phyloP scores from a whole-genome alignment of 208 protist species.

The Leishmania amazonensis region DNA sequence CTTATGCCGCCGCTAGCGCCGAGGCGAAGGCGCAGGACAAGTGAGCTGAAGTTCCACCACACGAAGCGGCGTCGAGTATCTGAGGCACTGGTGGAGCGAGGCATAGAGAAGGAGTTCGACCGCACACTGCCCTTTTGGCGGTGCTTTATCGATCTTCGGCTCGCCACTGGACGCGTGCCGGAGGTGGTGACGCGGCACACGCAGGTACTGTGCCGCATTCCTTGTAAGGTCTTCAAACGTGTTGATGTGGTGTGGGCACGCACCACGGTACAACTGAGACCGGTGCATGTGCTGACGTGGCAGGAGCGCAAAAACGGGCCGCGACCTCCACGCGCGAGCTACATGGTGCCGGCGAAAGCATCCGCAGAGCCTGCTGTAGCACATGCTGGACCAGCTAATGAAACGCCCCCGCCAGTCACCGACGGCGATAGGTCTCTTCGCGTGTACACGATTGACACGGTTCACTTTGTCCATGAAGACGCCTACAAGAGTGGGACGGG shows the following conservation, averaged over 20 bases:
- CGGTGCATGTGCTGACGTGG: not conserved
- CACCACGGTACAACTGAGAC: slow-evolving; percentile 39
- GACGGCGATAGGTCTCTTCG: not conserved
- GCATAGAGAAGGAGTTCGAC: slow-evolving; percentile 55
- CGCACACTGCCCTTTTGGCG: slow-evolving; percentile 77
- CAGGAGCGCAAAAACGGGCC: slow-evolving; percentile 1
- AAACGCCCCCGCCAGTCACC: not conserved
- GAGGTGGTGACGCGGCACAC: slow-evolving; percentile 38
- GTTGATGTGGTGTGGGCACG: slow-evolving; percentile 74
- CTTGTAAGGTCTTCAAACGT: slow-evolving; percentile 53
- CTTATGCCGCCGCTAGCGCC: not conserved
- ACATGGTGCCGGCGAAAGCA: not conserved
- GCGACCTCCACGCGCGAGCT: not conserved
- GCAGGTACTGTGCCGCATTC: slow-evolving; percentile 36
- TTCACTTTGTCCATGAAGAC: slow-evolving; percentile 82
- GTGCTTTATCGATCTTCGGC: slow-evolving; percentile 52
- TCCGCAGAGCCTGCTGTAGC: not conserved
- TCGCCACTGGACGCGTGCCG: slow-evolving; percentile 22
- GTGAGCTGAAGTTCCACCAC: slow-evolving; percentile 1
- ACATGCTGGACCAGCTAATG: not conserved
- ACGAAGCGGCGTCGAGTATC: slow-evolving; percentile 27
- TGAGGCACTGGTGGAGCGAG: slow-evolving; percentile 34
- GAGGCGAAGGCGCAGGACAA: slow-evolving; percentile 5
- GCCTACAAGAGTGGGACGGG: slow-evolving; percentile 35
- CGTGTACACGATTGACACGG: slow-evolving; percentile 45